Evolutionary conservation across 768 basidiomycete genomes (phyloP).

Genomic region (Tricholoma flavovirens): DNA sequence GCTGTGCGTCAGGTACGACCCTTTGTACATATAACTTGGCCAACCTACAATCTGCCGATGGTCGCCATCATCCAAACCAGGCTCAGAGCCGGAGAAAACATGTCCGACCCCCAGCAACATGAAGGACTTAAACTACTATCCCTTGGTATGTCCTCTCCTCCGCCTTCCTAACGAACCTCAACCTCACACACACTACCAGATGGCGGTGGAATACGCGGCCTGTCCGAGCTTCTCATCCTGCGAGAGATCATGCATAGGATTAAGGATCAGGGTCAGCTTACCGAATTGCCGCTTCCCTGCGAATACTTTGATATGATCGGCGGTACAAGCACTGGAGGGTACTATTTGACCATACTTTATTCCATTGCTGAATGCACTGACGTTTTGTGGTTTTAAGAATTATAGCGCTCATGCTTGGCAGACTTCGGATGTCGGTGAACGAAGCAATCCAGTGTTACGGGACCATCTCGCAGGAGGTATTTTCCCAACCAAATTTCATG

Average conservation of each 20-base stretch:
- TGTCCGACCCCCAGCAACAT: too few relatives aligned
- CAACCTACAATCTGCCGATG: too few relatives aligned
- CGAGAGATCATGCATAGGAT: constrained; percentile 7
- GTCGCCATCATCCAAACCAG: too few relatives aligned
- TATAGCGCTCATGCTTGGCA: constrained; percentile 21
- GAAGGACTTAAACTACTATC: too few relatives aligned
- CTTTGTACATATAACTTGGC: too few relatives aligned
- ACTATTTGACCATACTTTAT: background rate
- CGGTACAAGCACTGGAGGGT: constrained; percentile 21
- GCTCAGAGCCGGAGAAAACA: too few relatives aligned
- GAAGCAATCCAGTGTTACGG: constrained; percentile 16
- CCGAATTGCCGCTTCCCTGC: constrained; percentile 10
- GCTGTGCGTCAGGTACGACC: too few relatives aligned
- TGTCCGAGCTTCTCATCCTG: constrained; percentile 4
- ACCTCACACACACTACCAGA: background rate
- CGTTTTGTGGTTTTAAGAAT: constrained; percentile 6
- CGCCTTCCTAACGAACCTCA: too few relatives aligned
- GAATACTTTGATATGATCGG: constrained; percentile 23
- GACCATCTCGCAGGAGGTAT: constrained; percentile 3
- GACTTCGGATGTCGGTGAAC: constrained; percentile 18
- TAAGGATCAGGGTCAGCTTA: background rate
- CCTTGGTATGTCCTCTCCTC: too few relatives aligned
- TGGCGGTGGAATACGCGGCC: constrained; percentile 6
- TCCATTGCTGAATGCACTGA: background rate
- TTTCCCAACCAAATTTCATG: background rate